A percentile compares a stretch with the other conserved stretches of the same genome.
Evolutionary conservation across 192 early-diverging fungal genomes (phyloP).

Genomic region (Tieghemiomyces parasiticus): DNA sequence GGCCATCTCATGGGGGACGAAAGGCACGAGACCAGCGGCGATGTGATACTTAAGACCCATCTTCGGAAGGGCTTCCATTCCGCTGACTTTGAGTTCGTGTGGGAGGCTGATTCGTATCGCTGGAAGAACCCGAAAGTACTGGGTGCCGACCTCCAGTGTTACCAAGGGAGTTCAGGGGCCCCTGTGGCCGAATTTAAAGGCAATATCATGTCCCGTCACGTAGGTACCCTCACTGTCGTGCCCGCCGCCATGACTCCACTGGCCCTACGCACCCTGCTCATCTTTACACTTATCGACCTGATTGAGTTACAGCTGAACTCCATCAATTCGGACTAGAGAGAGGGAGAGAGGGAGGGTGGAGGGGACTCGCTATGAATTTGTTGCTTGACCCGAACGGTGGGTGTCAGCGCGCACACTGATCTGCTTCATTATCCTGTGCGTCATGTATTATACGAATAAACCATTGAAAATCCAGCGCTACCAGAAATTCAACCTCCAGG

Average conservation of each 20-base stretch:
- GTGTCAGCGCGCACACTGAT: too few relatives aligned
- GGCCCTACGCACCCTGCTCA: background rate
- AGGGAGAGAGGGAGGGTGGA: too few relatives aligned
- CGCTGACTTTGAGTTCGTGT: background rate
- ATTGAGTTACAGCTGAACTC: background rate
- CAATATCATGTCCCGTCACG: background rate
- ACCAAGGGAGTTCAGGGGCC: background rate
- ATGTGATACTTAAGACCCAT: too few relatives aligned
- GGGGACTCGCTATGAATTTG: too few relatives aligned
- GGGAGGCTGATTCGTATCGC: background rate
- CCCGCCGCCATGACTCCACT: background rate
- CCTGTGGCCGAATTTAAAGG: background rate
- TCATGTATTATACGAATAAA: too few relatives aligned
- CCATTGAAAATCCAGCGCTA: too few relatives aligned
- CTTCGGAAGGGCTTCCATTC: background rate
- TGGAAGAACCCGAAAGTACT: background rate
- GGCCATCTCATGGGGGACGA: too few relatives aligned
- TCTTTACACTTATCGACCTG: background rate
- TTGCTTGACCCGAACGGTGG: too few relatives aligned
- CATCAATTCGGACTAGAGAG: background rate
- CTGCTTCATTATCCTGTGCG: too few relatives aligned
- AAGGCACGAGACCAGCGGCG: too few relatives aligned
- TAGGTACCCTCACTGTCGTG: background rate
- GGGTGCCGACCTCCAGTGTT: background rate
- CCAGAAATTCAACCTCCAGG: too few relatives aligned